Base-by-base conservation (phyloP, 768 basidiomycete genomes). In the Leccinum uliginosum region DNA sequence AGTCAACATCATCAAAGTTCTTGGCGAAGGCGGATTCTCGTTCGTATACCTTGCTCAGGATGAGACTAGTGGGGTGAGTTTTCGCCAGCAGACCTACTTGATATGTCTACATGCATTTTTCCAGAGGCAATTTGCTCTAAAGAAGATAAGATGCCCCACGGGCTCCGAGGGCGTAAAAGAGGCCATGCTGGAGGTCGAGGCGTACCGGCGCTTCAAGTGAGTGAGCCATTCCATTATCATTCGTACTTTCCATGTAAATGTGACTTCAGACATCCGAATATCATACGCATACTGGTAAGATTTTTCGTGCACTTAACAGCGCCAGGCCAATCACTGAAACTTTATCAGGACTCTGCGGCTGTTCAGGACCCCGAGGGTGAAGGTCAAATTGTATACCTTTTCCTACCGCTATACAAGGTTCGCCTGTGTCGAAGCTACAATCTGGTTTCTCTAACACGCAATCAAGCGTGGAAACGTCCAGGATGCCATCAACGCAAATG, bases 11-110 rank as follows among this genome's bases (percentile, higher is more conserved):
- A 75, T 95, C 50, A 92, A 89, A 58, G 86, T 98, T 11, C 83
- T 99, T 9, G 97, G 97, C 27, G 97, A 98, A 74, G 96, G 97
- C 14, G 96, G 92, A 7, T 95, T 94, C 78, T 91, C 89, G 29
- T 95, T 93, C 65, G 92, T 94, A 8, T 92, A 93, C 70, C 79
- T 91, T 30, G 91, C 87, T 3, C 89, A 91, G 70, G 91, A 93
- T 71, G 90, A 92, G 64, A 78, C 82, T 58, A 92, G 90, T 64
- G 89, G 89, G 51, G 91, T 91, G 67, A 64, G 86, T 75, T 35
- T 23, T 58, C 15, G 15, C 23, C 45, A 32, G 4, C 17, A 19
- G 4, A 10, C 6, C 3, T n/a, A n/a, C 11, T 57, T 5, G 30
- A 45, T 24, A 1, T 55, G 24, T 38, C 49, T 38, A 51, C 43